A percentile compares a stretch with the other conserved stretches of the same genome.
These are phyloP conservation scores for Eucalyptus cloeziana DNA, from an alignment of 345 rosid genomes.

Conservation along the genomic window DNA sequence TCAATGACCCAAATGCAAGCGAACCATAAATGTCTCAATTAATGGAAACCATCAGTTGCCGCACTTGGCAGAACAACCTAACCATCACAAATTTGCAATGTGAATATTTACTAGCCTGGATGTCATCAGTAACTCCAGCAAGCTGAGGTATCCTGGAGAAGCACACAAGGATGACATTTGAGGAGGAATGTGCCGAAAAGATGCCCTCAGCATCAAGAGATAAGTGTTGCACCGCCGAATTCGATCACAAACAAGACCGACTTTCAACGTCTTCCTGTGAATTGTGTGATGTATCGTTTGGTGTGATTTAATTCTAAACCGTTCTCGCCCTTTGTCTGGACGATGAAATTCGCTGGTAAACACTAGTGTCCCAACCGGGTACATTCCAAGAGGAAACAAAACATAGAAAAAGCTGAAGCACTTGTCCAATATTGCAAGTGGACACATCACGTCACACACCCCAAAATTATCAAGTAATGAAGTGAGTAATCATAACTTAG, in stretches of 20 bases:
- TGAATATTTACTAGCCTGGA: not conserved
- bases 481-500: rapidly evolving
- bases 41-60: not conserved
- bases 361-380: not conserved
- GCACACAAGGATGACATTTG: not conserved
- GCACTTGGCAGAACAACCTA: not conserved
- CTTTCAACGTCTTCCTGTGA: not conserved
- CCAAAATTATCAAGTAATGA: not conserved
- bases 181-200: not conserved
- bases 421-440: not conserved
- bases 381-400: not conserved
- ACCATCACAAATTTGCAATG: not conserved
- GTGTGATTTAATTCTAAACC: not conserved
- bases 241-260: not conserved
- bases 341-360: not conserved
- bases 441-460: not conserved
- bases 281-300: not conserved
- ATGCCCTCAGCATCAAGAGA: not conserved
- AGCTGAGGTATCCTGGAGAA: not conserved
- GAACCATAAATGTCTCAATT: not conserved
- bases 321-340: not conserved
- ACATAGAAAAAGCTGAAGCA: not conserved
- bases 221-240: not conserved
- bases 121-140: not conserved
- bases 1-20: not conserved